Base-by-base conservation (phyloP, 2,329 filamentous ascomycete species). In the Paraconiothyrium brasiliense region DNA sequence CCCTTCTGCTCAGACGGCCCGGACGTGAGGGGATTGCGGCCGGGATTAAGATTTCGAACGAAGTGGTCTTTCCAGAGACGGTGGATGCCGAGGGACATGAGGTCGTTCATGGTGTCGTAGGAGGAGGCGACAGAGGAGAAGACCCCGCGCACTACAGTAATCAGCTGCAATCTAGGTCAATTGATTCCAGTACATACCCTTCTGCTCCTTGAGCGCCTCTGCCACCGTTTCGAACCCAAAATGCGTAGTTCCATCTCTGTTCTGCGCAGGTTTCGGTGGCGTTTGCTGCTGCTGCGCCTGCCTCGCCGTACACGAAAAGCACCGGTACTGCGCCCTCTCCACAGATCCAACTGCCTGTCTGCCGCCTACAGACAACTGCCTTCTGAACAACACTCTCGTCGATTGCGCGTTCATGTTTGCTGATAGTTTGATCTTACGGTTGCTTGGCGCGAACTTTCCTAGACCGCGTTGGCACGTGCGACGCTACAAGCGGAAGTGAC, bases 91-190 rank as follows among this genome's bases (percentile, higher is more conserved):
- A 99, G 87, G 8, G 95, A 98, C 95, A 99, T 99, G 69, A 98
- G 86, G 79, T 99, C 95, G 82, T 99, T 99, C 95, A 99, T 99
- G 65, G 90, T 91, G 80, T 99, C 95, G 82, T 99, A 99, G 20
- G 91, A 93, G 65, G 92, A 89, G 69, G 95, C 95, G 44, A 99
- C 95, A 68, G 91, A 97, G 79, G 92, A 94, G 83, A 99, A 99
- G 61, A 99, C 95, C 46, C 87, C 89, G 62, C 91, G 91, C 44
- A 97, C 94, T 85, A 82, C 79, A 73, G 48, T 27, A 47, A 63
- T 71, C 48, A 66, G 61, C 43, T 24, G 60, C 54, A 48, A 30
- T 11, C 30, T 7, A 8, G 27, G 9, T 35, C 27, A 56, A 60
- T 52, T 34, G 50, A 41, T 46, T 24, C 2, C 4, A n/a, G 6